A percentile compares a stretch with the other conserved stretches of the same genome.
phyloP scores from a whole-genome alignment of 805 yeast genomes.

The Grigorovia humatica region DNA sequence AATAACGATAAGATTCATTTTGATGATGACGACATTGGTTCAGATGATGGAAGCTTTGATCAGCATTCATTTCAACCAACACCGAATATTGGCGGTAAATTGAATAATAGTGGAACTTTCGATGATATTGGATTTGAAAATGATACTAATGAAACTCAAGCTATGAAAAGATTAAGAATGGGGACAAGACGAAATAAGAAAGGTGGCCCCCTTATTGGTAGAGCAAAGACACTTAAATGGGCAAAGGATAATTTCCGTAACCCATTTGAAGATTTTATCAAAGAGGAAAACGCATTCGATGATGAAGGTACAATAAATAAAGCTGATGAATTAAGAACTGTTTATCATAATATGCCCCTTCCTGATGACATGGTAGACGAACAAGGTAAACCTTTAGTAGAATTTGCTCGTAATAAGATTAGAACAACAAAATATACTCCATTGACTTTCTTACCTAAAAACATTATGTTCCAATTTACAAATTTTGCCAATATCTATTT shows the following conservation, averaged over 20 bases:
- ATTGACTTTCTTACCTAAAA: slow-evolving; percentile 76
- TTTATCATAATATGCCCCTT: slow-evolving; percentile 49
- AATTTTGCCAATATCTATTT: slow-evolving; percentile 89
- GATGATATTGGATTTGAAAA: slow-evolving; percentile 20
- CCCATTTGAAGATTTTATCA: slow-evolving; percentile 24
- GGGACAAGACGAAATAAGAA: slow-evolving; percentile 75
- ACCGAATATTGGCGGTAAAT: slow-evolving; percentile 15
- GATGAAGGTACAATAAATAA: slow-evolving; percentile 31
- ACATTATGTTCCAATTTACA: slow-evolving; percentile 65
- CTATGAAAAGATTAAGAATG: slow-evolving; percentile 77
- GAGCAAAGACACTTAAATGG: slow-evolving; percentile 54
- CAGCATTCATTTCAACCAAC: slow-evolving; percentile 22
- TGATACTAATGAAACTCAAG: slow-evolving; percentile 9
- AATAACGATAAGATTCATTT: not conserved
- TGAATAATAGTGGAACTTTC: slow-evolving; percentile 12
- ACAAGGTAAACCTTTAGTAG: slow-evolving; percentile 46
- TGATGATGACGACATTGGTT: slow-evolving; percentile 2
- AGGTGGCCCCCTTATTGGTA: slow-evolving; percentile 52
- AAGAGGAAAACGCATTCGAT: slow-evolving; percentile 21
- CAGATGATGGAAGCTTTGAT: slow-evolving; percentile 11
- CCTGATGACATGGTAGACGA: slow-evolving; percentile 52
- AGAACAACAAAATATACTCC: slow-evolving; percentile 96
- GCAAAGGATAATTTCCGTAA: slow-evolving; percentile 29
- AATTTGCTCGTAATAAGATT: slow-evolving; percentile 82
- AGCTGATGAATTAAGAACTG: slow-evolving; percentile 35